Percentiles rank a stretch among this genome's conserved stretches.
Conservation (phyloP, 768 basidiomycete genomes). For the Tylopilus intermedius region DNA sequence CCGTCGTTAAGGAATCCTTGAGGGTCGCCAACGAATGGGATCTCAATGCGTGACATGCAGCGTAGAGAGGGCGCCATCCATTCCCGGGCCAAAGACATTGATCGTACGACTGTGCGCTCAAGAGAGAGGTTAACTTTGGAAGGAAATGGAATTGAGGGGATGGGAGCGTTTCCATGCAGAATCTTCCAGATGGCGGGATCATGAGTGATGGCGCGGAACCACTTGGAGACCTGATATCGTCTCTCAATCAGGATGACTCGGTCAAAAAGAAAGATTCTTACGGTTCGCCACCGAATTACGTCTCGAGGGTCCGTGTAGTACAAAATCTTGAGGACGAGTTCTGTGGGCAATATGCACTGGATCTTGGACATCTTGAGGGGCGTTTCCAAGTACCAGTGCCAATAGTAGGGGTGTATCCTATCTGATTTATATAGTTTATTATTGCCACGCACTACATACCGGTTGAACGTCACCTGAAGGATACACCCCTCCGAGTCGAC, state of each 20-base stretch:
- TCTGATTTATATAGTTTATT: too few species aligned
- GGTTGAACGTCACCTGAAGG: too few species aligned
- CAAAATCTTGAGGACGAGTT: not conserved
- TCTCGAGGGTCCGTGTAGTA: not conserved
- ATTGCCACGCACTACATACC: too few species aligned
- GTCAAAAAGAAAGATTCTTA: not conserved
- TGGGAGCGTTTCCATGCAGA: not conserved
- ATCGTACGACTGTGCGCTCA: not conserved
- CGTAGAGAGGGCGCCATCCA: not conserved
- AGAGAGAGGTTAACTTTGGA: not conserved
- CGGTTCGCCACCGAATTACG: constrained; percentile 1
- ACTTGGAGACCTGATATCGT: not conserved
- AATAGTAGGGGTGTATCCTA: too few species aligned
- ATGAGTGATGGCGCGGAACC: not conserved
- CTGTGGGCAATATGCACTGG: not conserved
- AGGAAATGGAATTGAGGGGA: not conserved
- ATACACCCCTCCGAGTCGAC: too few species aligned
- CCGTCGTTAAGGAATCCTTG: not conserved
- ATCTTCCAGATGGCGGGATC: not conserved
- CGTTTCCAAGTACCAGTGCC: too few species aligned
- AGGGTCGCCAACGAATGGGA: not conserved
- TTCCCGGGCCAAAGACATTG: not conserved
- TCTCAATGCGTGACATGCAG: not conserved
- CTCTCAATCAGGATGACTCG: not conserved
- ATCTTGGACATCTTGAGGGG: too few species aligned